These are phyloP conservation scores for Hypoxylon sp. DNA, from an alignment of 2,329 filamentous ascomycete genomes.

Conservation along the genomic window DNA sequence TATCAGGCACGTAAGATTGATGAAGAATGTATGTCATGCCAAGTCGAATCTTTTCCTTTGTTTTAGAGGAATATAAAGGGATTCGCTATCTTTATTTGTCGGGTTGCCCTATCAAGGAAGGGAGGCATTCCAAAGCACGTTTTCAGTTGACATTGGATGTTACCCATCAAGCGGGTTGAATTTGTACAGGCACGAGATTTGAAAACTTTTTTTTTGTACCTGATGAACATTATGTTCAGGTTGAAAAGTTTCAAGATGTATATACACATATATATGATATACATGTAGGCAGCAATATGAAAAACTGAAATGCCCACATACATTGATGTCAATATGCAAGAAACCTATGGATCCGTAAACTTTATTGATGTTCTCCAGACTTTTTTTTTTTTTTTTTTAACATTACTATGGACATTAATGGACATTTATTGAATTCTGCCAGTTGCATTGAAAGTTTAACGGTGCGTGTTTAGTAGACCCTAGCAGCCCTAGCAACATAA, in stretches of 20 bases:
- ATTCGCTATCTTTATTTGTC: constrained; percentile 23
- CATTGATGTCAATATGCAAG: neutral
- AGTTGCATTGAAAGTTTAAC: constrained; percentile 24
- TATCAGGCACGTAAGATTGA: constrained; percentile 24
- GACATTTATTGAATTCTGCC: constrained; percentile 14
- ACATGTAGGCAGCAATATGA: neutral
- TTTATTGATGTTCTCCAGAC: constrained; percentile 5
- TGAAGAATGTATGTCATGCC: constrained; percentile 24
- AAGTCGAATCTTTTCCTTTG: constrained; percentile 1
- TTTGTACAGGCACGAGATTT: constrained; percentile 5
- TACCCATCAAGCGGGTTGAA: constrained; percentile 28
- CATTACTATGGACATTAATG: no score
- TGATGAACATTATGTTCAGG: neutral
- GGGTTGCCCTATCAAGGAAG: constrained; percentile 39
- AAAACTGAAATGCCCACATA: neutral
- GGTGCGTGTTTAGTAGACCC: constrained; percentile 26
- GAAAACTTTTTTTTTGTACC: neutral
- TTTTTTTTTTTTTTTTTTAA: no score
- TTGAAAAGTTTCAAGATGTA: neutral
- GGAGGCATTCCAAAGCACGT: constrained; percentile 41
- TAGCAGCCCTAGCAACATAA: constrained; percentile 34
- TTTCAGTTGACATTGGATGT: constrained; percentile 46
- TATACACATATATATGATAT: neutral
- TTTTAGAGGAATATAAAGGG: constrained; percentile 3
- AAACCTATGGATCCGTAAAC: neutral